Percentiles rank a stretch among this genome's conserved stretches.
Evolutionary conservation across 2,329 filamentous ascomycete genomes (phyloP).

Genomic region (Periconia macrospinosa): DNA sequence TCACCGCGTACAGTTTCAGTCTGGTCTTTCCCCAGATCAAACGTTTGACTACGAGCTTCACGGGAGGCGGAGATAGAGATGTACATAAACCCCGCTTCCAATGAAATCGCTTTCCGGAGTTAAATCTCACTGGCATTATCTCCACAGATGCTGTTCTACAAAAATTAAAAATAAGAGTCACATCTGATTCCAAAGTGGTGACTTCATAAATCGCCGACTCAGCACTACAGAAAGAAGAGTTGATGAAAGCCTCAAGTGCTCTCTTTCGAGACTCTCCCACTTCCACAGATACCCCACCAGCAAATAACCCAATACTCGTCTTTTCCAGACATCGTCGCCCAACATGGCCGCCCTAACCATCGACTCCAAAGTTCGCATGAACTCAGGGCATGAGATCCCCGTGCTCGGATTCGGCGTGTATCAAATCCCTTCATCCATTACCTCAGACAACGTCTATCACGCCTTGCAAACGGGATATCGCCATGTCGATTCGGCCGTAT

Average conservation of each 20-base stretch:
- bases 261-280: conserved; percentile 15
- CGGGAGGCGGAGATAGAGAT: too few species aligned
- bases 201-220: too few species aligned
- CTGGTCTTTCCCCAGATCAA: too few species aligned
- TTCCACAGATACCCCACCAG: conserved; percentile 11
- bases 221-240: not conserved
- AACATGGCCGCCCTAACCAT: conserved; percentile 50
- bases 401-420: conserved; percentile 60
- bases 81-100: too few species aligned
- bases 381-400: conserved; percentile 65
- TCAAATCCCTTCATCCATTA: conserved; percentile 54
- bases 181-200: too few species aligned
- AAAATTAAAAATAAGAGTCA: too few species aligned
- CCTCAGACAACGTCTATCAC: conserved; percentile 61
- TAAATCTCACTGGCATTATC: too few species aligned
- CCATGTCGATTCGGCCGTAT: conserved; percentile 65
- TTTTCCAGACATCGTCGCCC: conserved; percentile 27
- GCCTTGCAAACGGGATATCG: conserved; percentile 64
- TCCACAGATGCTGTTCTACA: too few species aligned
- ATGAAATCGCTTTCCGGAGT: too few species aligned
- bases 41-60: too few species aligned
- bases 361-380: conserved; percentile 54
- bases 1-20: too few species aligned
- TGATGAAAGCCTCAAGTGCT: conserved; percentile 1
- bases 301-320: conserved; percentile 3